Evolutionary conservation across 495 filamentous ascomycete species (phyloP).

Genomic region (Rostrohypoxylon terebratum): DNA sequence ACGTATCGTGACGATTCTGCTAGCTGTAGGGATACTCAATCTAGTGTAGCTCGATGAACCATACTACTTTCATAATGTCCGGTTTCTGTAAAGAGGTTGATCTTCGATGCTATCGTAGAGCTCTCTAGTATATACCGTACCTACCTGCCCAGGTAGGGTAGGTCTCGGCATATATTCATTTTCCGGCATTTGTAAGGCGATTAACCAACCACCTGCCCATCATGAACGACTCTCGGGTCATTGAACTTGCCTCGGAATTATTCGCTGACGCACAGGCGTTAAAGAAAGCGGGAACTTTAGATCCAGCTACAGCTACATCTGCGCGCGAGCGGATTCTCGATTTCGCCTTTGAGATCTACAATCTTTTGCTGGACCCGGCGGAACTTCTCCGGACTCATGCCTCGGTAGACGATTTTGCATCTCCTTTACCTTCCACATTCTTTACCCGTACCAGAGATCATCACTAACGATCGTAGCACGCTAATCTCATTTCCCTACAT

Average conservation of each 20-base stretch:
- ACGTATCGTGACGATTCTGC: not conserved
- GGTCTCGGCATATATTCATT: not conserved
- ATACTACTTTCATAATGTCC: not conserved
- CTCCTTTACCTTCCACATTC: not conserved
- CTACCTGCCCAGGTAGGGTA: not conserved
- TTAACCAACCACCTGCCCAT: not conserved
- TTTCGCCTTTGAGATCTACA: slow-evolving; percentile 8
- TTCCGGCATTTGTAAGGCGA: not conserved
- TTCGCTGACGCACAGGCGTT: slow-evolving; percentile 1
- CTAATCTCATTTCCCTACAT: not conserved
- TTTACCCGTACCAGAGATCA: not conserved
- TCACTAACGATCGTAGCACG: not conserved
- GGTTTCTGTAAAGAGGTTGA: not conserved
- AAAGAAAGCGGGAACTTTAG: not conserved
- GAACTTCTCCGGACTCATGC: slow-evolving; percentile 6
- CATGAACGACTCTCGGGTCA: slow-evolving; percentile 7
- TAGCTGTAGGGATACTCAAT: not conserved
- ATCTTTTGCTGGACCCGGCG: slow-evolving; percentile 5
- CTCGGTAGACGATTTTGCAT: not conserved
- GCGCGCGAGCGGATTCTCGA: slow-evolving; percentile 11
- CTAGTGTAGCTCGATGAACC: not conserved
- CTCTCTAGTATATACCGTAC: not conserved
- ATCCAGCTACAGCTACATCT: not conserved
- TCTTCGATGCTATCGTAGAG: not conserved
- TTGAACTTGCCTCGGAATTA: not conserved